phyloP scores from a whole-genome alignment of 2,329 filamentous ascomycete species.

The Hypoxylon sp. region DNA sequence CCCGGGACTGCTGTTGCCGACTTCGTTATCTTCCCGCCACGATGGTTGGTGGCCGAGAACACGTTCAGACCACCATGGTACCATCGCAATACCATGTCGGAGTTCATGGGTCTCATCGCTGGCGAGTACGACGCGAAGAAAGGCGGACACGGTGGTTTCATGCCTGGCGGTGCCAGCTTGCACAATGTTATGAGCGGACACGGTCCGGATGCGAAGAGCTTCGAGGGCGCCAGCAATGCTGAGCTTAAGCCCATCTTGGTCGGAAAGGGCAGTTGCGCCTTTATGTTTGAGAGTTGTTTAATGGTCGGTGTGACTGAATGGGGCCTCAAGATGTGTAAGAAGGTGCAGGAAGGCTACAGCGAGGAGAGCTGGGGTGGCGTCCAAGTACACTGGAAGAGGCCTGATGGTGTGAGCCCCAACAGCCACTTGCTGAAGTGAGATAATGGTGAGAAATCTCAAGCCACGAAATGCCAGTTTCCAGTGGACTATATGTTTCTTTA shows the following conservation, averaged over 20 bases:
- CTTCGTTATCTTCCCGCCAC: slow-evolving; percentile 74
- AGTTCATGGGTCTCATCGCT: slow-evolving; percentile 67
- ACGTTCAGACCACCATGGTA: slow-evolving; percentile 76
- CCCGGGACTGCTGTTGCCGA: slow-evolving; percentile 71
- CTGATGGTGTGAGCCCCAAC: slow-evolving; percentile 52
- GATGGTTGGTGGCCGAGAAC: slow-evolving; percentile 72
- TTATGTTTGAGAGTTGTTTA: slow-evolving; percentile 78
- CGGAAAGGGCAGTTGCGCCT: slow-evolving; percentile 73
- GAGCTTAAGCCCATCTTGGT: slow-evolving; percentile 71
- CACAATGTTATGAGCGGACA: slow-evolving; percentile 75
- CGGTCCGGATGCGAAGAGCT: slow-evolving; percentile 66
- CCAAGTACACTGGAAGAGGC: slow-evolving; percentile 72
- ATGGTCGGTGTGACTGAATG: slow-evolving; percentile 82
- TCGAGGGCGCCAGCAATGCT: slow-evolving; percentile 74
- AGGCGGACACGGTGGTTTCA: slow-evolving; percentile 62
- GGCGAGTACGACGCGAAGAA: slow-evolving; percentile 67
- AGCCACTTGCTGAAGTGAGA: slow-evolving; percentile 53
- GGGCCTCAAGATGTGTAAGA: slow-evolving; percentile 72
- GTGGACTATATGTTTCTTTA: neutral
- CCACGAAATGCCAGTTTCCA: neutral
- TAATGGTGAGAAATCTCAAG: neutral
- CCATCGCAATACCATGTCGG: slow-evolving; percentile 70
- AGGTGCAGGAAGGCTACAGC: slow-evolving; percentile 78
- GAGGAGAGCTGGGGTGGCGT: slow-evolving; percentile 84
- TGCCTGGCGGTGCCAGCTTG: slow-evolving; percentile 64